Conservation (phyloP, 2,329 filamentous ascomycete species). For the Leptographium procerum region DNA sequence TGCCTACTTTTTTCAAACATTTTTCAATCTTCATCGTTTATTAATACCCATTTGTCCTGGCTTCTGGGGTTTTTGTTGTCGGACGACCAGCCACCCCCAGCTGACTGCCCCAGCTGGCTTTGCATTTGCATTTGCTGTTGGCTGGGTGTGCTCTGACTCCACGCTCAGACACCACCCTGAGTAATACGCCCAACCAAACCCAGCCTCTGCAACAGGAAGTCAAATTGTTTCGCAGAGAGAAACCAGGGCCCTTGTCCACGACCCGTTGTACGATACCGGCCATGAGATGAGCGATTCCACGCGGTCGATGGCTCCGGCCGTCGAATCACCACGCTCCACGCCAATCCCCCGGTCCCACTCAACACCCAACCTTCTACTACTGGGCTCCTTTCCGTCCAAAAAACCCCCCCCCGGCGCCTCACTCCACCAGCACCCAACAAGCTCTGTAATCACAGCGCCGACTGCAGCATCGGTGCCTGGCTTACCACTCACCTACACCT, state of each 20-base stretch:
- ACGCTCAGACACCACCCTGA: background rate
- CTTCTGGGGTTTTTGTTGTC: background rate
- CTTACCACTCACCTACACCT: background rate
- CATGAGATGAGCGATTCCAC: constrained; percentile 33
- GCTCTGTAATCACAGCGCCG: constrained; percentile 1
- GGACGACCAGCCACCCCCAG: background rate
- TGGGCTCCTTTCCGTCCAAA: constrained; percentile 13
- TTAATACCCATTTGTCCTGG: background rate
- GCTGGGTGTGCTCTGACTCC: background rate
- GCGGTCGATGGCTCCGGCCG: constrained; percentile 28
- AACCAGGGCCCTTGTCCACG: constrained; percentile 2
- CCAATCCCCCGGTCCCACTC: constrained; percentile 25
- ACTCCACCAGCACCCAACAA: constrained; percentile 6
- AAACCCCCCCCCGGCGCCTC: constrained; percentile 7
- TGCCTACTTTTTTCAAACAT: background rate
- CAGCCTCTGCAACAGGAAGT: background rate
- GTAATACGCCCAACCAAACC: background rate
- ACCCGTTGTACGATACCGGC: constrained; percentile 8
- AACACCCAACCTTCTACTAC: constrained; percentile 18
- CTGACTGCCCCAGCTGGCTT: background rate
- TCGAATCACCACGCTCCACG: constrained; percentile 21
- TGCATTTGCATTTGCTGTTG: background rate
- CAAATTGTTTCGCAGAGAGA: background rate
- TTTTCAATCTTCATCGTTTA: background rate
- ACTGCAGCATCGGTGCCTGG: constrained; percentile 3